A percentile compares a stretch with the other conserved stretches of the same genome.
Evolutionary conservation across 768 basidiomycete species (phyloP).

Genomic region (Pisolithus albus): DNA sequence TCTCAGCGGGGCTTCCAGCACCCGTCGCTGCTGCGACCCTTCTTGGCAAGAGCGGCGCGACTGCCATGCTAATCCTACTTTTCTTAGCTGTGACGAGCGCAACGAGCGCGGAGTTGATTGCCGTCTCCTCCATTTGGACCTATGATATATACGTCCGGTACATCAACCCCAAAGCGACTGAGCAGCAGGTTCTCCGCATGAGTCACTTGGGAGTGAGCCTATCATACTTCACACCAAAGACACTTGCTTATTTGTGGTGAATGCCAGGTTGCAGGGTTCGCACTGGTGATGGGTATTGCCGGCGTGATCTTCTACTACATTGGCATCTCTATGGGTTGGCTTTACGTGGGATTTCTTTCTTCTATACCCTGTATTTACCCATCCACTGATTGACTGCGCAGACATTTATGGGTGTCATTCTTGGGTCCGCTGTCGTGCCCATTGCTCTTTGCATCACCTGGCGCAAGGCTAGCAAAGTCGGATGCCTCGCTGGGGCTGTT

Average conservation of each 20-base stretch:
- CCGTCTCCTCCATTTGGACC: conserved; percentile 76
- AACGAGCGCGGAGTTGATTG: conserved; percentile 86
- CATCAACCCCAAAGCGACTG: conserved; percentile 76
- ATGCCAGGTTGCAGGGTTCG: conserved; percentile 57
- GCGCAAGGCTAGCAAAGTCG: conserved; percentile 80
- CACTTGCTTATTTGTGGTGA: not conserved
- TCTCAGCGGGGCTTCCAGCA: conserved; percentile 85
- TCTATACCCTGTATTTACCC: not conserved
- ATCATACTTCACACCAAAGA: not conserved
- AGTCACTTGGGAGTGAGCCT: conserved; percentile 57
- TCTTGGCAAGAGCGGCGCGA: conserved; percentile 73
- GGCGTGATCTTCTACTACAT: conserved; percentile 86
- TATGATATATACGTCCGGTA: conserved; percentile 85
- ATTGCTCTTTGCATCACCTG: conserved; percentile 84
- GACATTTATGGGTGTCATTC: conserved; percentile 85
- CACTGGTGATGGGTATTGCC: conserved; percentile 73
- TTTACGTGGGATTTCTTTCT: conserved; percentile 58
- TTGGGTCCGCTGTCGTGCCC: conserved; percentile 81
- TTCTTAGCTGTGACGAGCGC: conserved; percentile 86
- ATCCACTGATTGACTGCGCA: conserved; percentile 18
- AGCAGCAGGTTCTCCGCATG: conserved; percentile 59
- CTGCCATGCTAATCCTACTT: conserved; percentile 69
- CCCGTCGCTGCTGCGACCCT: conserved; percentile 79
- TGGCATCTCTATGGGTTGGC: conserved; percentile 90
- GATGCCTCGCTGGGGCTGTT: conserved; percentile 70